These are phyloP conservation scores for Suillus bovinus DNA, from an alignment of 768 basidiomycete species.

Conservation along the genomic window DNA sequence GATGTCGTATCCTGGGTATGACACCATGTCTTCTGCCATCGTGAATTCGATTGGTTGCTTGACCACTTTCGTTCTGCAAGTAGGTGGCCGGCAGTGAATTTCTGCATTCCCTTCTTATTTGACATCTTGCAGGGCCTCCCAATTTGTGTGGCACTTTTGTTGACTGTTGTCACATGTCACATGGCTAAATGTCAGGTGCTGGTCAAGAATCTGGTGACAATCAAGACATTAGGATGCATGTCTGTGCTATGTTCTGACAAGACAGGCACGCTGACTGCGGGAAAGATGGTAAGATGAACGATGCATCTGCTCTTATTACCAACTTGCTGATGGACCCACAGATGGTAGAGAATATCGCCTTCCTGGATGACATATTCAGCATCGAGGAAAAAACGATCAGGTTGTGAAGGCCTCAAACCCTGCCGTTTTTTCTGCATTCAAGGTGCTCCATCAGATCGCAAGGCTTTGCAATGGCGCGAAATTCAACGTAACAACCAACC, in stretches of 20 bases:
- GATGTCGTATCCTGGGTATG: slow-evolving; percentile 25
- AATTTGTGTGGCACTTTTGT: slow-evolving; percentile 54
- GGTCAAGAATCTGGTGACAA: slow-evolving; percentile 58
- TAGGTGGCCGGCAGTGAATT: slow-evolving; percentile 46
- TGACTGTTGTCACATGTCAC: slow-evolving; percentile 44
- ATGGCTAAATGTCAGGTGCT: slow-evolving; percentile 54
- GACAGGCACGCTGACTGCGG: slow-evolving; percentile 57
- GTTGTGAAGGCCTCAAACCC: slow-evolving; percentile 14
- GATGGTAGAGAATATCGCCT: slow-evolving; percentile 34
- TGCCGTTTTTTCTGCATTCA: slow-evolving; percentile 17
- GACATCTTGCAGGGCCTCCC: slow-evolving; percentile 54
- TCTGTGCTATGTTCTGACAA: slow-evolving; percentile 57
- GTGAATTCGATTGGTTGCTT: slow-evolving; percentile 31
- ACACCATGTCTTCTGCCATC: slow-evolving; percentile 43
- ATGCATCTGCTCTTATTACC: background rate
- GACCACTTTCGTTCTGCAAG: slow-evolving; percentile 44
- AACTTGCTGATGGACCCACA: slow-evolving; percentile 9
- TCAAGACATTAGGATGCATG: slow-evolving; percentile 67
- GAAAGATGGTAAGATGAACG: slow-evolving; percentile 34
- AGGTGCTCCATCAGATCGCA: slow-evolving; percentile 34
- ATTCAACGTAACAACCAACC: slow-evolving; percentile 33
- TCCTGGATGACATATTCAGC: slow-evolving; percentile 23
- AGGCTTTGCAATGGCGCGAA: slow-evolving; percentile 52
- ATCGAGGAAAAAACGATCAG: slow-evolving; percentile 13
- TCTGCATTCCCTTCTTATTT: slow-evolving; percentile 50